Percentiles rank a stretch among this genome's conserved stretches.
These are phyloP conservation scores for Gaultheria prostrata DNA, from an alignment of 148 eudicot species.

Conservation along the genomic window DNA sequence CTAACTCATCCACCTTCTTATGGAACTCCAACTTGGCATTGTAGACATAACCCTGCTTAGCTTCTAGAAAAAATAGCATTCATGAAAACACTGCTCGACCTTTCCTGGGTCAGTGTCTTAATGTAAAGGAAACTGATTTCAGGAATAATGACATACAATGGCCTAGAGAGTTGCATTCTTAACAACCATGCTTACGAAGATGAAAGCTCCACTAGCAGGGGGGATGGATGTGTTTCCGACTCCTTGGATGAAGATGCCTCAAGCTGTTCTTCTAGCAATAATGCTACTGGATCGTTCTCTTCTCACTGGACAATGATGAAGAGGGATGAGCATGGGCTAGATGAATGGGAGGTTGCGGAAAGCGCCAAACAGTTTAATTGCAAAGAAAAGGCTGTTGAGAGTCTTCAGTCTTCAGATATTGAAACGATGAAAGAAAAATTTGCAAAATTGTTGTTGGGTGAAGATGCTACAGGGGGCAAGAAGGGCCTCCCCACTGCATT, in stretches of 20 bases:
- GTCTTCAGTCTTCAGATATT: slow-evolving; percentile 49
- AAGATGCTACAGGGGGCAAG: slow-evolving; percentile 82
- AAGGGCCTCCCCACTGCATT: slow-evolving; percentile 70
- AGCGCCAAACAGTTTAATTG: slow-evolving; percentile 46
- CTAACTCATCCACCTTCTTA: background rate
- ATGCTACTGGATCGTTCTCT: slow-evolving; percentile 58
- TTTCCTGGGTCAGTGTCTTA: slow-evolving; percentile 2
- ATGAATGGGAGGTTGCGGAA: slow-evolving; percentile 47
- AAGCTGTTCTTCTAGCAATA: slow-evolving; percentile 70
- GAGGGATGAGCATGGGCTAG: slow-evolving; percentile 50
- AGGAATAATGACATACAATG: slow-evolving; percentile 89
- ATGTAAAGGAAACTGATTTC: slow-evolving; percentile 24
- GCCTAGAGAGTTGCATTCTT: slow-evolving; percentile 83
- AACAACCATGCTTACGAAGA: slow-evolving; percentile 51
- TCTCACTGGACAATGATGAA: slow-evolving; percentile 53
- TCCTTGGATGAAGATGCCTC: slow-evolving; percentile 66
- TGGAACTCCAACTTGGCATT: background rate
- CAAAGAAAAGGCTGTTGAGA: slow-evolving; percentile 43
- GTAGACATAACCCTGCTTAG: background rate
- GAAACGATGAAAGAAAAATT: slow-evolving; percentile 84
- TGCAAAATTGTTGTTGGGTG: slow-evolving; percentile 86
- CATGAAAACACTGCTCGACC: background rate
- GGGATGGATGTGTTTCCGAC: slow-evolving; percentile 45
- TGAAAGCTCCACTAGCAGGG: slow-evolving; percentile 51
- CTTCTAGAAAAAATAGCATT: background rate